Conservation (phyloP, 2,329 filamentous ascomycete species). For the Colletotrichum shisoi region DNA sequence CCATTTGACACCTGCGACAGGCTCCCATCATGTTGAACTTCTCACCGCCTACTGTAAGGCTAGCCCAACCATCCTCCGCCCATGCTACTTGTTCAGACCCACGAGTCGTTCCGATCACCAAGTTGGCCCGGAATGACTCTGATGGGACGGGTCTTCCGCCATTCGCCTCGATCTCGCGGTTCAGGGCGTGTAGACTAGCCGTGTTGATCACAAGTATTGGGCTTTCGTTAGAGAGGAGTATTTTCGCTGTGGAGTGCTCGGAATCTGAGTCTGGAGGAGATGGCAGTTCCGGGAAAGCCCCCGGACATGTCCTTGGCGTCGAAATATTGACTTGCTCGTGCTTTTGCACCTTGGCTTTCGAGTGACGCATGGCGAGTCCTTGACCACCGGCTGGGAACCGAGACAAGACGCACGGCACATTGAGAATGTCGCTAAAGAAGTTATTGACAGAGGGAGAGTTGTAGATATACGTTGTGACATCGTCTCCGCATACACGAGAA, state of each 20-base stretch:
- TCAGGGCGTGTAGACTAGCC: conserved; percentile 80
- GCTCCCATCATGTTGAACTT: conserved; percentile 77
- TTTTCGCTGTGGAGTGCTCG: conserved; percentile 58
- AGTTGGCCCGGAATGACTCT: conserved; percentile 86
- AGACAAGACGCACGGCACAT: conserved; percentile 81
- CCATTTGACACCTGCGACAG: conserved; percentile 93
- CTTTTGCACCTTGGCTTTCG: conserved; percentile 74
- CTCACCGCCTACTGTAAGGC: conserved; percentile 70
- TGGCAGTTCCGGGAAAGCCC: conserved; percentile 61
- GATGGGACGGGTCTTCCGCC: conserved; percentile 71
- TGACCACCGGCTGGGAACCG: conserved; percentile 77
- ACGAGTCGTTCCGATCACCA: conserved; percentile 69
- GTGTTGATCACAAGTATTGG: conserved; percentile 86
- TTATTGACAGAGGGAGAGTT: conserved; percentile 68
- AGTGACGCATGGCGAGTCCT: conserved; percentile 68
- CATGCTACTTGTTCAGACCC: conserved; percentile 65
- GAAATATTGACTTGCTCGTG: conserved; percentile 53
- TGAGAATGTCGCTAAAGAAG: conserved; percentile 81
- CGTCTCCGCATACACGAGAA: conserved; percentile 84
- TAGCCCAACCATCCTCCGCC: conserved; percentile 80
- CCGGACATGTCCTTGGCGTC: conserved; percentile 56
- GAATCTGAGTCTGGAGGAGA: conserved; percentile 67
- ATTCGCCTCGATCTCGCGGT: conserved; percentile 71
- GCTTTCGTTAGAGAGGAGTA: conserved; percentile 90
- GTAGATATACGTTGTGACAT: conserved; percentile 75